Evolutionary conservation across 108 stramenopile genomes (phyloP).

Genomic region (Pinguiococcus pyrenoidosus): DNA sequence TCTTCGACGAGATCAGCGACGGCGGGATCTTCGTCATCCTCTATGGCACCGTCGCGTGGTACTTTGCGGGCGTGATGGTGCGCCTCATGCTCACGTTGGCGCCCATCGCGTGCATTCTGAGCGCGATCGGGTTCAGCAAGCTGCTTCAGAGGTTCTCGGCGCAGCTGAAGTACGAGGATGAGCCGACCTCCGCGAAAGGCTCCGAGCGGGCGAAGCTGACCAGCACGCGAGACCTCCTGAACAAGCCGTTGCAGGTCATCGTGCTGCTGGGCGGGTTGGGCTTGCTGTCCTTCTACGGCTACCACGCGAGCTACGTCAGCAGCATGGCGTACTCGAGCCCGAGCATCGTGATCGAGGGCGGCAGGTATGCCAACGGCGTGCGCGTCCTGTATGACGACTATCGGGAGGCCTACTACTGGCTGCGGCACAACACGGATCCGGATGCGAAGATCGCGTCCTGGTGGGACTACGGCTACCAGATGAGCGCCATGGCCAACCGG

Average conservation of each 20-base stretch:
- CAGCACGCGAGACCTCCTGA: no score
- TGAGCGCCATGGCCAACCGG: conserved; percentile 84
- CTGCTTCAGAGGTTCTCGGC: conserved; percentile 55
- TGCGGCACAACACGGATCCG: conserved; percentile 85
- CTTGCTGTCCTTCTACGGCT: conserved; percentile 26
- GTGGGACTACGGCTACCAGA: conserved; percentile 55
- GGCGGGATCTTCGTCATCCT: conserved; percentile 65
- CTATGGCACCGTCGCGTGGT: conserved; percentile 79
- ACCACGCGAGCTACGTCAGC: conserved; percentile 36
- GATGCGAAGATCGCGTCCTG: conserved; percentile 88
- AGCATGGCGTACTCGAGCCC: conserved; percentile 47
- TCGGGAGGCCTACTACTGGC: conserved; percentile 96
- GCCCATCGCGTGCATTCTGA: conserved; percentile 70
- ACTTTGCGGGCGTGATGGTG: conserved; percentile 92
- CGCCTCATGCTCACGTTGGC: conserved; percentile 84
- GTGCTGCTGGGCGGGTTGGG: conserved; percentile 11
- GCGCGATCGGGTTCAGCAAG: conserved; percentile 68
- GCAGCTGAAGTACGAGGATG: conserved; percentile 7
- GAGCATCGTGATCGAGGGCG: conserved; percentile 75
- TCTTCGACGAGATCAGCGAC: conserved; percentile 65
- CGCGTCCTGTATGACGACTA: conserved; percentile 84
- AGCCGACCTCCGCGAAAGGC: no score
- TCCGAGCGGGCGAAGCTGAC: no score
- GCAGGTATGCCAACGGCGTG: conserved; percentile 51
- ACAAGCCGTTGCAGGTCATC: conserved; percentile 6